Evolutionary conservation across 352 stramenopile species (phyloP).

Genomic region (Globisporangium yorkense): DNA sequence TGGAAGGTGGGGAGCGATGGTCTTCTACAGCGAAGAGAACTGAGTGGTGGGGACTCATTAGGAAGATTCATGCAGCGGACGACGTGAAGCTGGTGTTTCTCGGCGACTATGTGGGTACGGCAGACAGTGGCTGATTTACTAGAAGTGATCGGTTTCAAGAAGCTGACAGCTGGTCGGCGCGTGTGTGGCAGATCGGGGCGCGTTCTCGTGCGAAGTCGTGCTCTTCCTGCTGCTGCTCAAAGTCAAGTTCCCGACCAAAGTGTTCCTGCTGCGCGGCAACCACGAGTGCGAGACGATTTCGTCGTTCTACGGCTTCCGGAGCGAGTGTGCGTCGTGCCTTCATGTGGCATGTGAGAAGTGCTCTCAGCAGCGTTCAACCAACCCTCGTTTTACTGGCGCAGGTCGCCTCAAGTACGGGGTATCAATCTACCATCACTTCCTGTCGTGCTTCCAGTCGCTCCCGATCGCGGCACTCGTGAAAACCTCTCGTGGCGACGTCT

Average conservation of each 20-base stretch:
- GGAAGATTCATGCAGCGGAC: neutral
- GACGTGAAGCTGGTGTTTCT: slow-evolving; percentile 67
- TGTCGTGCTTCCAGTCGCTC: slow-evolving; percentile 73
- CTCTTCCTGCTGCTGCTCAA: slow-evolving; percentile 76
- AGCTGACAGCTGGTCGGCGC: neutral
- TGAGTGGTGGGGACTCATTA: neutral
- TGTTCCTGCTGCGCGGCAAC: slow-evolving; percentile 71
- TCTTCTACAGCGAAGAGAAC: neutral
- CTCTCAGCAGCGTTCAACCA: neutral
- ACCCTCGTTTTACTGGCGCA: neutral
- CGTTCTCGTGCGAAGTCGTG: slow-evolving; percentile 80
- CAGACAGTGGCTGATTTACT: neutral
- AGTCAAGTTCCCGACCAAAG: slow-evolving; percentile 43
- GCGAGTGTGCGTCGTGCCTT: slow-evolving; percentile 43
- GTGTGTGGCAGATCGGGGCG: slow-evolving; percentile 44
- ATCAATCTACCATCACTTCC: slow-evolving; percentile 76
- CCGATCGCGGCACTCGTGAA: slow-evolving; percentile 51
- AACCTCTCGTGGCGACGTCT: slow-evolving; percentile 38
- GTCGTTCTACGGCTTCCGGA: slow-evolving; percentile 80
- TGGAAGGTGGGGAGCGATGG: slow-evolving; percentile 20
- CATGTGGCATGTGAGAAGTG: neutral
- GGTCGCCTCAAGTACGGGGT: slow-evolving; percentile 73
- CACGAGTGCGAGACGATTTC: slow-evolving; percentile 85
- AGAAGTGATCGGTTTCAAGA: neutral
- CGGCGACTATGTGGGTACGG: slow-evolving; percentile 67